phyloP scores from a whole-genome alignment of 495 filamentous ascomycete genomes.

The Zalerion maritima region DNA sequence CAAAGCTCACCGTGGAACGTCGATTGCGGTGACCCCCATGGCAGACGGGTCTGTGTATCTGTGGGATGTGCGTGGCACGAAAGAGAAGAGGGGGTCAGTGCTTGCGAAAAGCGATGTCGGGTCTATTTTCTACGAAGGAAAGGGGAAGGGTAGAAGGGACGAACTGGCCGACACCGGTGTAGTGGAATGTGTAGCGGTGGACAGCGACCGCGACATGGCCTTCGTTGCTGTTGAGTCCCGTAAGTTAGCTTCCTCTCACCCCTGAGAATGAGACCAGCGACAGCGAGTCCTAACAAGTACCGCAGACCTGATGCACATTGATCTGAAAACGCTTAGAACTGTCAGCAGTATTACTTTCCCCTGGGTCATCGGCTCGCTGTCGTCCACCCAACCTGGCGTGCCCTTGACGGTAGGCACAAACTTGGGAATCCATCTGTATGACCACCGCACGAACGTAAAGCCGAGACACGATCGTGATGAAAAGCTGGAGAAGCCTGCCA shows the following conservation, averaged over 20 bases:
- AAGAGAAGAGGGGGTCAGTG: slow-evolving; percentile 46
- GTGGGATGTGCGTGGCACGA: slow-evolving; percentile 62
- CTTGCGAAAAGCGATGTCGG: slow-evolving; percentile 49
- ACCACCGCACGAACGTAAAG: slow-evolving; percentile 38
- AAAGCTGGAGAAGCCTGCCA: no score
- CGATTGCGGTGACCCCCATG: slow-evolving; percentile 57
- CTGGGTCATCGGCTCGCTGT: slow-evolving; percentile 72
- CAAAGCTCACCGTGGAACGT: slow-evolving; percentile 22
- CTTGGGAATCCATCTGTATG: slow-evolving; percentile 69
- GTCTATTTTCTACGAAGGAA: slow-evolving; percentile 39
- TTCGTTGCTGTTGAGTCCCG: slow-evolving; percentile 65
- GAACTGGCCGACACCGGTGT: slow-evolving; percentile 49
- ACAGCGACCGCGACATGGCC: slow-evolving; percentile 51
- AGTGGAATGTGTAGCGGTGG: slow-evolving; percentile 72
- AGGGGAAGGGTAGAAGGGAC: slow-evolving; percentile 22
- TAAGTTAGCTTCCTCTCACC: slow-evolving; percentile 17
- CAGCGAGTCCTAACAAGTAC: slow-evolving; percentile 11
- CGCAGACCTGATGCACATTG: slow-evolving; percentile 59
- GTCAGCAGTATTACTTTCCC: slow-evolving; percentile 61
- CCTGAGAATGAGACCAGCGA: not conserved
- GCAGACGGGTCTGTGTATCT: slow-evolving; percentile 76
- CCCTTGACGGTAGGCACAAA: slow-evolving; percentile 81
- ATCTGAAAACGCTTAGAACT: slow-evolving; percentile 62
- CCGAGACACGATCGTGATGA: no score
- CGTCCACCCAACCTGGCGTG: slow-evolving; percentile 52